These are phyloP conservation scores for Suillus subalutaceus DNA, from an alignment of 768 basidiomycete species.

Conservation along the genomic window DNA sequence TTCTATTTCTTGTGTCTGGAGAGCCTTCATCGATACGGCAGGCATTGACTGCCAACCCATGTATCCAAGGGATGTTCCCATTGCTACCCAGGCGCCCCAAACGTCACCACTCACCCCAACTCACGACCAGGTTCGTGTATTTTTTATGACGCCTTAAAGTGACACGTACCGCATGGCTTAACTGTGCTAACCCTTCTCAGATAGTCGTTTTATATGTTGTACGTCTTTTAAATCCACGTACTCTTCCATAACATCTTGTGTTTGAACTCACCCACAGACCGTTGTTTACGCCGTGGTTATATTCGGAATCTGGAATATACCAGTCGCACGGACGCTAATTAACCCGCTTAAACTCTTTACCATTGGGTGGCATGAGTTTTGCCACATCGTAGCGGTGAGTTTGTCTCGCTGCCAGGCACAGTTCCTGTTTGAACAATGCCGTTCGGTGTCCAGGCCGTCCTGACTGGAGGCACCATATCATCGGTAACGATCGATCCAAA, in stretches of 20 bases:
- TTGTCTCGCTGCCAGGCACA: constrained; percentile 11
- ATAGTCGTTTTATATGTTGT: constrained; percentile 79
- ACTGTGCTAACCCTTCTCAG: constrained; percentile 39
- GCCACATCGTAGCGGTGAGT: constrained; percentile 77
- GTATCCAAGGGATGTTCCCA: constrained; percentile 37
- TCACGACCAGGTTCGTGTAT: constrained; percentile 65
- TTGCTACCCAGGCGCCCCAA: constrained; percentile 33
- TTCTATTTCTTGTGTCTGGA: constrained; percentile 11
- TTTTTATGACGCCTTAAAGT: constrained; percentile 19
- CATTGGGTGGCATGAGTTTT: constrained; percentile 88
- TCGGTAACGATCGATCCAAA: constrained; percentile 86
- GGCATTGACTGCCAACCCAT: constrained; percentile 35
- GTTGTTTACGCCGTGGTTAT: constrained; percentile 86
- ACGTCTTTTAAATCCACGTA: constrained; percentile 34
- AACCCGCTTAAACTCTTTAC: constrained; percentile 86
- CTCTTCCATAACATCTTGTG: constrained; percentile 11
- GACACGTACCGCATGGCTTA: constrained; percentile 26
- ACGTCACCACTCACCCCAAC: constrained; percentile 59
- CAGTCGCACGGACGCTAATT: constrained; percentile 75
- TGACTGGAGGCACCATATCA: constrained; percentile 77
- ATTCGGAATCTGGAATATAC: constrained; percentile 88
- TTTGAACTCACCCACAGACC: constrained; percentile 48
- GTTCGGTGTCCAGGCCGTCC: constrained; percentile 55
- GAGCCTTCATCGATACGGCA: constrained; percentile 21
- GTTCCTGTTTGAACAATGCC: constrained; percentile 9